Conservation (phyloP, 306 rosid species). For the Sesbania bispinosa region DNA sequence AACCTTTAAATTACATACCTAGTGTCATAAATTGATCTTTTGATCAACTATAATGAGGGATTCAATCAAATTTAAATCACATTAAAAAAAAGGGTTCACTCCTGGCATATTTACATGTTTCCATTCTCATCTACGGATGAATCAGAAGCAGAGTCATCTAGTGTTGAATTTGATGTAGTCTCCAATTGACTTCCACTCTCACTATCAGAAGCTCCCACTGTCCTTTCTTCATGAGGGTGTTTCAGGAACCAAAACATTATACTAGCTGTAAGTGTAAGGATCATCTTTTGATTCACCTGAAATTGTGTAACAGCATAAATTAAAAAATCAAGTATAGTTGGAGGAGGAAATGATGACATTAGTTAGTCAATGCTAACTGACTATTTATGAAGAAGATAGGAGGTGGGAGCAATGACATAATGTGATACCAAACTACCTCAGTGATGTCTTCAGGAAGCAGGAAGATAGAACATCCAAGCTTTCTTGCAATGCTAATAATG, state of each 20-base stretch:
- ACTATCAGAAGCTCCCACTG: constrained; percentile 59
- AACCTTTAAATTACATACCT: constrained; percentile 37
- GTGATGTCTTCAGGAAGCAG: constrained; percentile 96
- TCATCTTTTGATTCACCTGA: constrained; percentile 98
- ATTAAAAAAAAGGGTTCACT: constrained; percentile 20
- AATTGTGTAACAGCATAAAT: background rate
- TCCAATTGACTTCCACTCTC: constrained; percentile 80
- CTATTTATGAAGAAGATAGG: background rate
- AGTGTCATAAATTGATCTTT: constrained; percentile 42
- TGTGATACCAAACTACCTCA: constrained; percentile 53
- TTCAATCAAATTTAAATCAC: constrained; percentile 11
- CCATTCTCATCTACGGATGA: constrained; percentile 76
- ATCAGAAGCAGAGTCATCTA: constrained; percentile 90
- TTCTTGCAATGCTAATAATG: constrained; percentile 96
- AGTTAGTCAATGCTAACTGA: background rate
- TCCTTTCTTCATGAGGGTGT: constrained; percentile 65
- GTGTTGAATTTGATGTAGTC: constrained; percentile 70
- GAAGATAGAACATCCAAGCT: constrained; percentile 96
- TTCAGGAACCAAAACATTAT: constrained; percentile 92
- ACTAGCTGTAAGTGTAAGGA: constrained; percentile 93
- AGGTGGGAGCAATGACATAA: background rate
- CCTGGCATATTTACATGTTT: constrained; percentile 43
- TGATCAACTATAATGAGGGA: constrained; percentile 36
- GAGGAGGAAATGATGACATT: background rate
- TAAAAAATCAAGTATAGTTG: background rate